phyloP scores from a whole-genome alignment of 164 flowering plant genomes.

The Liquidambar formosana region DNA sequence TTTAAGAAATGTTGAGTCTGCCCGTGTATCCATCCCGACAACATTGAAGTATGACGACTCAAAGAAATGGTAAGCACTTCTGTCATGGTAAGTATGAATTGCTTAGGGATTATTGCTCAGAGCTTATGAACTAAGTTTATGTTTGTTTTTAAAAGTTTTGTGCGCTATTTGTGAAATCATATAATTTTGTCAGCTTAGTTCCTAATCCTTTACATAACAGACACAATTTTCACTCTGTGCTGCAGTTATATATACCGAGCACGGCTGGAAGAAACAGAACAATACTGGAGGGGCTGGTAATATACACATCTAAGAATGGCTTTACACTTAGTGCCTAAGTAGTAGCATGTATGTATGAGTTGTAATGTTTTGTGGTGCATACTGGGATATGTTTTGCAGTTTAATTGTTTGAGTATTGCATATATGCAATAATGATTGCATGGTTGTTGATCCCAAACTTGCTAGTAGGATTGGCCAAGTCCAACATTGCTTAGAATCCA shows the following conservation, averaged over 20 bases:
- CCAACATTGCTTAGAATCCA: too few relatives aligned
- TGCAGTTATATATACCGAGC: slow-evolving; percentile 83
- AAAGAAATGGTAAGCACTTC: slow-evolving; percentile 68
- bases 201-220: not conserved
- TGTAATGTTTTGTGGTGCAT: not conserved
- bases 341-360: not conserved
- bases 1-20: slow-evolving; percentile 87
- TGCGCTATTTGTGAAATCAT: not conserved
- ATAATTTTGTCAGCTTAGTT: not conserved
- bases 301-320: not conserved
- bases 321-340: not conserved
- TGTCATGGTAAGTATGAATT: not conserved
- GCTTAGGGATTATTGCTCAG: not conserved
- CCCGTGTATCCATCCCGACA: slow-evolving; percentile 86
- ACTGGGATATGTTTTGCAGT: not conserved
- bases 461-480: not conserved
- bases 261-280: slow-evolving; percentile 79
- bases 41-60: slow-evolving; percentile 81
- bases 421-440: not conserved
- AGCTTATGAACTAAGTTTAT: not conserved
- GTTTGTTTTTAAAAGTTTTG: not conserved
- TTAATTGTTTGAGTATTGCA: not conserved
- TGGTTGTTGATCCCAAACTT: not conserved
- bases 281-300: slow-evolving; percentile 94
- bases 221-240: slow-evolving; percentile 24